Percentiles rank a stretch among this genome's conserved stretches.
Conservation (phyloP, 306 rosid genomes). For the Pterocarpus macrocarpus region DNA sequence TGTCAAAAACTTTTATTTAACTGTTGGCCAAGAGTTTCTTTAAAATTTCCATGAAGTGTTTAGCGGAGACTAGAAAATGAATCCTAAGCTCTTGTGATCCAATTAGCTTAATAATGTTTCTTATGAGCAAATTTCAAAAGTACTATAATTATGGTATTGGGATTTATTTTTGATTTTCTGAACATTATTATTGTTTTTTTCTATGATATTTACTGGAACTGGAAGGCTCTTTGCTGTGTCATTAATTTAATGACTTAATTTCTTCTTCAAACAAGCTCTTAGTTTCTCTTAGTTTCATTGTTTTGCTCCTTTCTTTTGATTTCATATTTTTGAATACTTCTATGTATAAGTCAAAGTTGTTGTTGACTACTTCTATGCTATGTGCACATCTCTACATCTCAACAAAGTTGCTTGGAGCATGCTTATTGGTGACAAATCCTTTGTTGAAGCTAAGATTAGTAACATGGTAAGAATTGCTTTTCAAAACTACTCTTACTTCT, state of each 20-base stretch:
- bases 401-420: no score
- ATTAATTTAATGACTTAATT: conserved; percentile 41
- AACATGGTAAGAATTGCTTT: no score
- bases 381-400: no score
- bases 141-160: conserved; percentile 7
- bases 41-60: conserved; percentile 11
- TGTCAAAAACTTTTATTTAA: conserved; percentile 17
- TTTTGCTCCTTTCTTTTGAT: no score
- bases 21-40: conserved; percentile 21
- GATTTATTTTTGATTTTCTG: conserved; percentile 31
- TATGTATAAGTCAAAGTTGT: no score
- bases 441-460: no score
- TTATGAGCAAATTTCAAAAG: conserved; percentile 13
- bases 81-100: neutral
- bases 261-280: conserved; percentile 6
- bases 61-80: conserved; percentile 25
- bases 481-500: no score
- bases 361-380: no score
- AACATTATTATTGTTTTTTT: conserved; percentile 41
- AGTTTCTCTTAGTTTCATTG: no score
- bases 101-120: neutral
- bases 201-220: conserved; percentile 10
- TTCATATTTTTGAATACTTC: no score
- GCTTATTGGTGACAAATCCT: no score
- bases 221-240: conserved; percentile 35